Conservation (phyloP, 2,329 filamentous ascomycete genomes). For the Eutypa lata region DNA sequence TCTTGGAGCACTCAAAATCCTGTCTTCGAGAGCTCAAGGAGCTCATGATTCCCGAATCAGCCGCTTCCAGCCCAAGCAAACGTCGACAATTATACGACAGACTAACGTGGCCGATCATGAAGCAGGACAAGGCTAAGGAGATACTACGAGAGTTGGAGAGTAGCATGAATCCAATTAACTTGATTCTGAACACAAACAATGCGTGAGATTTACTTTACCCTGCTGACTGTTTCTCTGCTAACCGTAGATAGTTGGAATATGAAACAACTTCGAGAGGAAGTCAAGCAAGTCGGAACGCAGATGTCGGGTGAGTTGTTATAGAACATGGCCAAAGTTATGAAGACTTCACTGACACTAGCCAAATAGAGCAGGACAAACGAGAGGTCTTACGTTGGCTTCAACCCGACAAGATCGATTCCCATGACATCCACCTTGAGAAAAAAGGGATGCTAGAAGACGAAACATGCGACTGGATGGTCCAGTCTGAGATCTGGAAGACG, state of each 20-base stretch:
- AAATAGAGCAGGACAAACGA: not conserved
- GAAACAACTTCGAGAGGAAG: not conserved
- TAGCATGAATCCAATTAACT: constrained; percentile 1
- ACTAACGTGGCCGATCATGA: not conserved
- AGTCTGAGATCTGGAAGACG: not conserved
- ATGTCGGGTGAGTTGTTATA: not conserved
- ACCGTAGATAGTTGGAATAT: not conserved
- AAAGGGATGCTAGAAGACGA: constrained; percentile 3
- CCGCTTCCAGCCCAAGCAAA: not conserved
- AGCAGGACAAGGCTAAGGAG: not conserved
- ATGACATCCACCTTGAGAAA: constrained; percentile 4
- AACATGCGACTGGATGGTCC: constrained; percentile 10
- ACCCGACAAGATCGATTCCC: not conserved
- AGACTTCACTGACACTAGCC: not conserved
- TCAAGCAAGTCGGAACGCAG: not conserved
- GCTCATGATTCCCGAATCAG: not conserved
- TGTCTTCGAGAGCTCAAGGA: not conserved
- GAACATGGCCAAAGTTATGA: not conserved
- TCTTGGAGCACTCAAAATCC: not conserved
- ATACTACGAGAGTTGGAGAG: constrained; percentile 1
- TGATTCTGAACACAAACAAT: not conserved
- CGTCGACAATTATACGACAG: not conserved
- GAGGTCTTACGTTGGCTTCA: not conserved
- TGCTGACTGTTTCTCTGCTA: not conserved
- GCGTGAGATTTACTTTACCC: constrained; percentile 1